Base-by-base conservation (phyloP, 2,329 filamentous ascomycete species). In the Talaromyces sp. region DNA sequence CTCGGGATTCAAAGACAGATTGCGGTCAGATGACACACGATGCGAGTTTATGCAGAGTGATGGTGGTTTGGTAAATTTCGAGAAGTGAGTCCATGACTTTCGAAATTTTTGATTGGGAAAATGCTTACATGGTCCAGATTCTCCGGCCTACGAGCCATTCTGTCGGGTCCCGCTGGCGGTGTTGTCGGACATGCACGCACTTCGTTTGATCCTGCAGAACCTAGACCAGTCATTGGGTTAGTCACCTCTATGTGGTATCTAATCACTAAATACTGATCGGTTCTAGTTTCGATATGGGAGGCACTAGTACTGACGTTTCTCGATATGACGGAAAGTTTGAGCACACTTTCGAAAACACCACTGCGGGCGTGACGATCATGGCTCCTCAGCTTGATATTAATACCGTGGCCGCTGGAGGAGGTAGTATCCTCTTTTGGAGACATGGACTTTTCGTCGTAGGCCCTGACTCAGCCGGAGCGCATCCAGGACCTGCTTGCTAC, bases 181-280 rank as follows among this genome's bases (percentile, higher is more conserved):
- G 93, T 97, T 0, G 92, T 97, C 0, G 93, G 93, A 2, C 96
- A 95, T 74, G 92, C 93, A n/a, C 86, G 92, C 33, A 97, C 93
- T 0, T 93, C 89, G 0, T 97, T 94, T 73, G 93, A 97, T 69
- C 84, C 88, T 0, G 82, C 90, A 65, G 94, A 90, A 0, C 90
- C 87, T 71, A 91, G 87, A 1, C 92, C 92, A 0, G 90, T 97
- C 11, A 64, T 64, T 43, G 63, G 63, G 47, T 62, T 35, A 33
- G 61, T 57, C 11, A 39, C n/a, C 9, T 9, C 11, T 4, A 31
- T 4, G 9, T 37, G n/a, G 3, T 19, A 22, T 9, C 33, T 10
- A 2, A n/a, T 37, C 3, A 19, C 2, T 56, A 11, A 25, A 41
- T 31, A 47, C 57, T 60, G 35, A 60, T 41, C 7, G 1, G 27